Base-by-base conservation (phyloP, 495 filamentous ascomycete species). In the Neohortaea acidophila region DNA sequence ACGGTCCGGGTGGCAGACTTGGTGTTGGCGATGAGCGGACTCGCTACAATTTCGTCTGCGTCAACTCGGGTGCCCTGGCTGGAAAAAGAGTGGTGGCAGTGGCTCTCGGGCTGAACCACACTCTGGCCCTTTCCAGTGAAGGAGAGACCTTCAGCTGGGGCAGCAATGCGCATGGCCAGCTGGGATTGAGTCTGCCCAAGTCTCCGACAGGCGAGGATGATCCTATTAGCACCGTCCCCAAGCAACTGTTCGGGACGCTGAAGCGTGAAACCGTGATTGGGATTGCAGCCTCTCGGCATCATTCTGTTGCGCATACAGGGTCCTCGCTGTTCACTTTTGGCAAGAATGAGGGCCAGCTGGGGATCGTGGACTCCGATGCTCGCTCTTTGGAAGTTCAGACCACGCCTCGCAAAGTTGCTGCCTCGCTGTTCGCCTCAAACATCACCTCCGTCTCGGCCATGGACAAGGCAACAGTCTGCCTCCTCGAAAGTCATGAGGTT, bases 91-190 rank as follows among this genome's bases (percentile, higher is more conserved):
- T 94, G 4, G 56, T 69, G 0, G 69, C 71, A 13, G 66, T 89
- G 30, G 84, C 83, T 0, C 67, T 97, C 0, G 89, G 87, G 3
- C 83, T 87, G 47, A 85, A 94, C 52, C 91, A 96, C 56, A 80
- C 81, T 10, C 65, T 96, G 48, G 91, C 81, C 0, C 63, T 94
- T 13, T 79, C 84, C 12, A 74, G 73, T 36, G 65, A 73, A 33
- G 89, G 91, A 3, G 79, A 85, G 36, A 70, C 91, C 4, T 89
- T 79, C 64, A 85, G 84, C 14, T 96, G 87, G 87, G 89, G 89
- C 13, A 85, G 68, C 51, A 96, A 94, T 52, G 75, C 68, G 19
- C 80, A 70, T 55, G 84, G 77, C 14, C 89, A 96, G 53, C 68
- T 97, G 10, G 89, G 89, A 2, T 94, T 91, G 52, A 62, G 65